A percentile compares a stretch with the other conserved stretches of the same genome.
Evolutionary conservation across 208 protist species (phyloP).

Genomic region (Acanthamoeba culbertsoni): DNA sequence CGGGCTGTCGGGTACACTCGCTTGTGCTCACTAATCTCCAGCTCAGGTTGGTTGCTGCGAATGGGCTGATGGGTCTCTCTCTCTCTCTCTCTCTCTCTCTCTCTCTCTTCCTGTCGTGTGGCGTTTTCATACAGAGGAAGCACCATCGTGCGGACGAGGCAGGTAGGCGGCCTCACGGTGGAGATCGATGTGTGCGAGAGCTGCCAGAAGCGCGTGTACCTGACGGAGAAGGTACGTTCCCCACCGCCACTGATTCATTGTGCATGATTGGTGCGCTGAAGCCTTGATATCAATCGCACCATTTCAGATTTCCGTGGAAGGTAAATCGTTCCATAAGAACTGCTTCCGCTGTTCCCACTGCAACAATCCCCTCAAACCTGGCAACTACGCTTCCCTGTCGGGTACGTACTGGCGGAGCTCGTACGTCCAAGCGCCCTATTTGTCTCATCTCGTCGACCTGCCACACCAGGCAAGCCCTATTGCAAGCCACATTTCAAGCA

Average conservation of each 20-base stretch:
- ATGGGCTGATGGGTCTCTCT: neutral
- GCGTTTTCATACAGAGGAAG: neutral
- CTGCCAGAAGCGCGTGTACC: conserved; percentile 28
- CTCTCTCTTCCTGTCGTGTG: neutral
- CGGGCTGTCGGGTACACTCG: neutral
- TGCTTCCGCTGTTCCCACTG: conserved; percentile 75
- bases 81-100: neutral
- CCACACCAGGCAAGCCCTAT: conserved; percentile 65
- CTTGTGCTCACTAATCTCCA: neutral
- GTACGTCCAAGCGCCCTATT: too few relatives aligned
- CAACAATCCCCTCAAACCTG: conserved; percentile 69
- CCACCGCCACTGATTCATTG: neutral
- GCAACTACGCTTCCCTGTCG: conserved; percentile 75
- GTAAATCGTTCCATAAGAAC: conserved; percentile 71
- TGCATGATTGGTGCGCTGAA: neutral
- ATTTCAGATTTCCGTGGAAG: neutral
- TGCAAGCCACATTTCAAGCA: conserved; percentile 76
- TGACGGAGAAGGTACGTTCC: conserved; percentile 27
- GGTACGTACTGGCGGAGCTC: conserved; percentile 67
- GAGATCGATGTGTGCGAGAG: conserved; percentile 16
- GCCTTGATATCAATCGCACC: neutral
- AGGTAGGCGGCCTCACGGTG: conserved; percentile 3
- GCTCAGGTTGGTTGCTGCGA: too few relatives aligned
- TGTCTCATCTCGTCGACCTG: too few relatives aligned
- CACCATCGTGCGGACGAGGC: neutral